These are phyloP conservation scores for Tuber indicum DNA, from an alignment of 495 filamentous ascomycete genomes.

Conservation along the genomic window DNA sequence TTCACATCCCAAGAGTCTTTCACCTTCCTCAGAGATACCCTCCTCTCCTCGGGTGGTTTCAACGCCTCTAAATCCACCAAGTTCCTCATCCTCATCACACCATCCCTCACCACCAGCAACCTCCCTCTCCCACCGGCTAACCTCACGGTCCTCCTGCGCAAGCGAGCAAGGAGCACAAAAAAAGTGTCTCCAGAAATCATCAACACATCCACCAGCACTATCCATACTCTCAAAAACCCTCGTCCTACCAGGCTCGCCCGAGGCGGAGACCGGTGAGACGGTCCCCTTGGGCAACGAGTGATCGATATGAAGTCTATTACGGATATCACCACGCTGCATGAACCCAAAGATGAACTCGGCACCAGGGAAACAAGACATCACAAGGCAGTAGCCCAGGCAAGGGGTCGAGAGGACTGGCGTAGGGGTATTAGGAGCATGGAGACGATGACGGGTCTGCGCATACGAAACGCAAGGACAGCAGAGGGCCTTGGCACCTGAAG, in stretches of 20 bases:
- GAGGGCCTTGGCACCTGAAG: conserved; percentile 32
- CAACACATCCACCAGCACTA: conserved; percentile 31
- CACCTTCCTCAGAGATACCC: conserved; percentile 30
- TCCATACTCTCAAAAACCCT: conserved; percentile 36
- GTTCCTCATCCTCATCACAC: conserved; percentile 3
- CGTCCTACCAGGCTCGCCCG: conserved; percentile 10
- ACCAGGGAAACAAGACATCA: conserved; percentile 29
- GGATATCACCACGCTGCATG: conserved; percentile 38
- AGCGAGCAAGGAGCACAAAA: conserved; percentile 39
- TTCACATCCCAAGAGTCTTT: conserved; percentile 34
- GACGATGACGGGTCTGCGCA: conserved; percentile 40
- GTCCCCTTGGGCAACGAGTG: conserved; percentile 31
- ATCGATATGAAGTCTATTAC: conserved; percentile 35
- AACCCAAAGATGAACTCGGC: conserved; percentile 39
- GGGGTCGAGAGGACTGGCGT: conserved; percentile 35
- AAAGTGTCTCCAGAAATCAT: conserved; percentile 38
- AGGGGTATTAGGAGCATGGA: conserved; percentile 36
- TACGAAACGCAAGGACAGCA: conserved; percentile 41
- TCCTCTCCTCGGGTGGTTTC: conserved; percentile 14
- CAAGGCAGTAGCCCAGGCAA: conserved; percentile 37
- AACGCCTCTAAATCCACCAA: conserved; percentile 23
- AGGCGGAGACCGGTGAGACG: conserved; percentile 22
- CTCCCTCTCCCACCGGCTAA: conserved; percentile 36
- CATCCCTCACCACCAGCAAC: conserved; percentile 30
- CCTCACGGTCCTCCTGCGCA: conserved; percentile 39